Evolutionary conservation across 148 eudicot genomes (phyloP).

Genomic region (Persicaria maculosa): DNA sequence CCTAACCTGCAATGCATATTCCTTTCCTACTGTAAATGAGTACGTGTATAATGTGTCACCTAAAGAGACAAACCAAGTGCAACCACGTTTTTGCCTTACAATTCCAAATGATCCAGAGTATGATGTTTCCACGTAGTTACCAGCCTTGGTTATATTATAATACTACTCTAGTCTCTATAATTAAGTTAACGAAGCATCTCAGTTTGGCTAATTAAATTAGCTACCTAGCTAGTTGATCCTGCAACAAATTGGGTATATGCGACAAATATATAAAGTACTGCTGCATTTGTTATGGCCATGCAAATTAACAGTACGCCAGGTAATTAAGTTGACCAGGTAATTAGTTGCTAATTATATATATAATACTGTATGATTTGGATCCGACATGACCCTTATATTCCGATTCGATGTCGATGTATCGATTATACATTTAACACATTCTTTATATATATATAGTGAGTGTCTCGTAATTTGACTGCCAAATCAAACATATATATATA

Average conservation of each 20-base stretch:
- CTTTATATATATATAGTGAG: background rate
- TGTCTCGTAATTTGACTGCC: constrained; percentile 3
- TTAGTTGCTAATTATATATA: background rate
- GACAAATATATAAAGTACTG: background rate
- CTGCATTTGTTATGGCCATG: background rate
- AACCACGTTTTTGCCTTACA: background rate
- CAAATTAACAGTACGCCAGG: background rate
- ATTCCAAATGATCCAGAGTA: background rate
- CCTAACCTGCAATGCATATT: background rate
- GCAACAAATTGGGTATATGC: background rate
- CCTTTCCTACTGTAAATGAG: background rate
- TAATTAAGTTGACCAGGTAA: background rate
- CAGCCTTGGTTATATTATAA: background rate
- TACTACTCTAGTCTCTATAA: no score
- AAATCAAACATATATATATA: background rate
- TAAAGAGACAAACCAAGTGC: background rate
- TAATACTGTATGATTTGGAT: background rate
- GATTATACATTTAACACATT: background rate
- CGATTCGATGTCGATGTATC: background rate
- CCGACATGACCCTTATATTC: constrained; percentile 8
- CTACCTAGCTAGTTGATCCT: no score
- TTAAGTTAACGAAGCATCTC: background rate
- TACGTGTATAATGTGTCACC: background rate
- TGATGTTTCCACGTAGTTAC: constrained; percentile 11
- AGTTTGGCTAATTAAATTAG: background rate